Base-by-base conservation (phyloP, 2,329 filamentous ascomycete species). In the Beauveria scarabaeidicola region DNA sequence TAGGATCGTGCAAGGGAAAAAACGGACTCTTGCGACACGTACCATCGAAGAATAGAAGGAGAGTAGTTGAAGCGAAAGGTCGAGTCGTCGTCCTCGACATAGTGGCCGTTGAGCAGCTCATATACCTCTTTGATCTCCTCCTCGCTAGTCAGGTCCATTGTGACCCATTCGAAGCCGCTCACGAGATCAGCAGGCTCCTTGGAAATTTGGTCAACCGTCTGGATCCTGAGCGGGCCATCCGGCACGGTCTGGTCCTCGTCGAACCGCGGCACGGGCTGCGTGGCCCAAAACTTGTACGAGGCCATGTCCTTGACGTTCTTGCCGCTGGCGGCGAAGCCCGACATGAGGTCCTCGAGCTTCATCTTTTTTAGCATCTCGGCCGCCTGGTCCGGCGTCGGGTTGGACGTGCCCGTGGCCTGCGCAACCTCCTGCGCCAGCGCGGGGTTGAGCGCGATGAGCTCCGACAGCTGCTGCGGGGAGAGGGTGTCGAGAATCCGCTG, bases 21-120 rank as follows among this genome's bases (percentile, higher is more conserved):
- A 11, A 6, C 5, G 19, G 4, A 11, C 10, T 32, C 11, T 8
- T 6, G 38, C 7, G 5, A 1, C 3, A 69, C 81, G 66, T 75
- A 91, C 91, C 94, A 99, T 72, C 91, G 88, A 52, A 99, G 78
- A 69, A 97, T 95, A 1, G 89, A 86, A 43, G 85, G 79, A 1
- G 91, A 96, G 77, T 99, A 99, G 73, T 94, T 93, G 81, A 99
- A 97, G 58, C 94, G 87, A 78, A 99, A 97, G 82, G 95, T 96
- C 63, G 93, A 91, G 72, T 96, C 92, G 67, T 91, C 89, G 72
- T 99, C 94, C 76, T 99, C 94, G 61, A 99, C 94, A 66, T 97
- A 99, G 75, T 99, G 94, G 59, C 91, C 89, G 65, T 90, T 90
- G 61, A 99, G 80, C 65, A 99, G 78, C 66, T 96, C 90, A 74